Conservation (phyloP, 1,284 basidiomycete species). For the Ustilago crameri region DNA sequence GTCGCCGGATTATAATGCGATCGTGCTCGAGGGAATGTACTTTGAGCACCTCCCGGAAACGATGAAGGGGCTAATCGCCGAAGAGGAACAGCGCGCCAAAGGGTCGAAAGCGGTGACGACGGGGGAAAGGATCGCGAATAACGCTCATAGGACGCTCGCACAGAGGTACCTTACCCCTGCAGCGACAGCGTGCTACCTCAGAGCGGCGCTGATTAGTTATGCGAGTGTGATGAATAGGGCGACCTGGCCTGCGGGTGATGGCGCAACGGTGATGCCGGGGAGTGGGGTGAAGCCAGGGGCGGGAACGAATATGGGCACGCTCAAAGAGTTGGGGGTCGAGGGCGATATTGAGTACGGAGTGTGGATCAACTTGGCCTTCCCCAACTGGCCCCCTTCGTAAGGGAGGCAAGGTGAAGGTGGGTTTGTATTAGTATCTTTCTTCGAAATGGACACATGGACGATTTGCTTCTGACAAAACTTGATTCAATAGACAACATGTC, state of each 20-base stretch:
- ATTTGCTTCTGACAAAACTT: too few relatives aligned
- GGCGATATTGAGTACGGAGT: conserved; percentile 55
- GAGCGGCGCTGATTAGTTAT: conserved; percentile 45
- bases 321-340: conserved; percentile 37
- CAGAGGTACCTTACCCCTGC: conserved; percentile 52
- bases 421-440: too few relatives aligned
- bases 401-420: too few relatives aligned
- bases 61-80: conserved; percentile 11
- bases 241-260: conserved; percentile 22
- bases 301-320: conserved; percentile 36
- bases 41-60: conserved; percentile 25
- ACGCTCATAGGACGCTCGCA: conserved; percentile 39
- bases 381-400: conserved; percentile 58
- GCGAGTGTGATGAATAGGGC: conserved; percentile 8
- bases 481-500: too few relatives aligned
- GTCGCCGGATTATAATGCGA: conserved; percentile 25
- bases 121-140: conserved; percentile 16
- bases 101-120: conserved; percentile 1
- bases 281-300: conserved; percentile 41
- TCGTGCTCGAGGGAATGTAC: conserved; percentile 12
- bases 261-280: conserved; percentile 15
- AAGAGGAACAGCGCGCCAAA: conserved; percentile 8
- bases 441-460: too few relatives aligned
- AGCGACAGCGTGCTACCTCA: conserved; percentile 43
- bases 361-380: conserved; percentile 47